Evolutionary conservation across 2,329 filamentous ascomycete genomes (phyloP), one percentile per base, ranked within the genome.

Genomic region (Sporothrix sp.): DNA sequence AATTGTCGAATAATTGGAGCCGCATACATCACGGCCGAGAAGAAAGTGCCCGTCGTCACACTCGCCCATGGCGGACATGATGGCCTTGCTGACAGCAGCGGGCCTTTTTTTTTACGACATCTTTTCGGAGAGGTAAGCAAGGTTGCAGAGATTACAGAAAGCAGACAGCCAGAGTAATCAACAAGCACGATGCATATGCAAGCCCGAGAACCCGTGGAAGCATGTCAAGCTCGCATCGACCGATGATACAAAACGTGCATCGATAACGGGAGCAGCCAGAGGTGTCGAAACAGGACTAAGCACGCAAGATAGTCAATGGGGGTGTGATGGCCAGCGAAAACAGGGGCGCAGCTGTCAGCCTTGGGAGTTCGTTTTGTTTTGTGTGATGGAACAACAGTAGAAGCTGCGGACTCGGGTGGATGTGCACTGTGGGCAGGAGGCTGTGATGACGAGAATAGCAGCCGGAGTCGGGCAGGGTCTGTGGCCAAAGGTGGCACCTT

Each of bases 11-110:
- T n/a, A 9, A 18, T 47, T 42, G 50, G 21, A 47, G 50, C 50
- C 35, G 36, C 36, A 47, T 36, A 47, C 43, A 36, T 35, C 42
- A 37, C 43, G 43, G 50, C 50, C 36, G 50, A 37, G 11, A 47
- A 35, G 38, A n/a, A 18, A 50, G 27, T 21, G 3, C n/a, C 42
- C 21, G 43, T 11, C 28, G 35, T 39, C 49, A 28, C 35, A 32
- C 35, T 4, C 28, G 45, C n/a, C 25, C 14, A 48, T 48, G 7
- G 18, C n/a, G n/a, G n/a, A n/a, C n/a, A 28, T 32, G 35, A 39
- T 30, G 45, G 25, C 45, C 25, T 47, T 37, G 33, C 44, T 37
- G 33, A 48, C 45, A 8, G 20, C 9, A 11, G 27, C 21, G 10
- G 18, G n/a, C 33, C 33, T 28, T 47, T 20, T n/a, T n/a, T 37